phyloP scores from a whole-genome alignment of 306 rosid species.

The Boehmeria nivea region DNA sequence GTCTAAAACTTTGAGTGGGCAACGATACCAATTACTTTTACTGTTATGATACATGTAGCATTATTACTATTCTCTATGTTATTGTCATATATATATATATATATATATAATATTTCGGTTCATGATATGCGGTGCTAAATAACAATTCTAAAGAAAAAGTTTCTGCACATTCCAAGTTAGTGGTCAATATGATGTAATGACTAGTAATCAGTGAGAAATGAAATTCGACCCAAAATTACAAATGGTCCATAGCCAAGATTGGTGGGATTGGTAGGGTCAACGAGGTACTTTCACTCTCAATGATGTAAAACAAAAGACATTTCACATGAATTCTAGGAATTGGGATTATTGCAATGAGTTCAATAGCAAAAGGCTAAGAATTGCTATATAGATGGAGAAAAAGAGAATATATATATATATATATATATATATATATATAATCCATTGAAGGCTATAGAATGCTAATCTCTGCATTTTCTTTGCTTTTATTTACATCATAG shows the following conservation, averaged over 20 bases:
- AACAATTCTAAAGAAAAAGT: not conserved
- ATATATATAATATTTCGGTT: no score
- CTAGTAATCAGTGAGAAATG: not conserved
- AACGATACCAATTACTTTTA: no score
- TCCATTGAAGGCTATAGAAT: no score
- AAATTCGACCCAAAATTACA: conserved; percentile 10
- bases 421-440: no score
- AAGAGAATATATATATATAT: no score
- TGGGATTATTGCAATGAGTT: no score
- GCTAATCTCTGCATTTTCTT: not conserved
- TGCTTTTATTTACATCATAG: not conserved
- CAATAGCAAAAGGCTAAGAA: not conserved
- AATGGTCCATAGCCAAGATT: not conserved
- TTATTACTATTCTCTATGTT: no score
- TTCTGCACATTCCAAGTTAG: conserved; percentile 18
- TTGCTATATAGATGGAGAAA: not conserved
- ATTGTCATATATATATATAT: no score
- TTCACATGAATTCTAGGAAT: not conserved
- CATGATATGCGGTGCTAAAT: no score
- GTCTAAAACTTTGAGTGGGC: no score
- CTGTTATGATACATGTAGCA: no score
- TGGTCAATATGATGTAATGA: conserved; percentile 22
- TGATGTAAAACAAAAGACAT: not conserved
- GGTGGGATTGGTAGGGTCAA: conserved; percentile 17
- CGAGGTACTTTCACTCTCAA: not conserved